These are phyloP conservation scores for Blastobotrys capitulatus DNA, from an alignment of 1,139 yeast species.

Conservation along the genomic window DNA sequence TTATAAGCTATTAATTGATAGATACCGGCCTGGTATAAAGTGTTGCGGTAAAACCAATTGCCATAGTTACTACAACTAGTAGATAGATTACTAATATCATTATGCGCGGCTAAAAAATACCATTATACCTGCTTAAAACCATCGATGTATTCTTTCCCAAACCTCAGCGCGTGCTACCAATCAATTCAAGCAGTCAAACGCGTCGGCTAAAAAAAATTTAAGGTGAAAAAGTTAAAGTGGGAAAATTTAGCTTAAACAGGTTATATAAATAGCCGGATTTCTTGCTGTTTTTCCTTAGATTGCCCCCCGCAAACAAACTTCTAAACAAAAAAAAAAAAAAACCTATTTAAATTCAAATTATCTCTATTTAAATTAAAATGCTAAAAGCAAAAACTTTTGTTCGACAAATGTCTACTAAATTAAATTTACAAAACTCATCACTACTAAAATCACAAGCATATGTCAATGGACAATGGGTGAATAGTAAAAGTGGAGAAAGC, in stretches of 20 bases:
- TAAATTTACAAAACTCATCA: conserved; percentile 46
- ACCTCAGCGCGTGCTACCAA: too few species aligned
- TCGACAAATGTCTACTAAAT: conserved; percentile 11
- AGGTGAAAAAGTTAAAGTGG: background rate
- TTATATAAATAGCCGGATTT: background rate
- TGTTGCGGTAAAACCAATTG: too few species aligned
- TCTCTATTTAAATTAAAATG: too few species aligned
- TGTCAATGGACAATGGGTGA: conserved; percentile 68
- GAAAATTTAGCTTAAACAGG: background rate
- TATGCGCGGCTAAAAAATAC: too few species aligned
- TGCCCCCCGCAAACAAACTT: background rate
- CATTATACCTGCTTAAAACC: too few species aligned
- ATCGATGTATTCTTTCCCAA: too few species aligned
- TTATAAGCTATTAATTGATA: too few species aligned
- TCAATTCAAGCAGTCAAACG: background rate
- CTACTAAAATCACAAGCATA: conserved; percentile 54
- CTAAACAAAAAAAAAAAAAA: too few species aligned
- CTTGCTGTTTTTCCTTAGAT: too few species aligned
- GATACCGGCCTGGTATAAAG: too few species aligned
- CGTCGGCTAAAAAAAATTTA: background rate
- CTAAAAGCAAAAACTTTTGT: background rate
- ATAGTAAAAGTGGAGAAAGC: conserved; percentile 44
- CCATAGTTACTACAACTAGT: too few species aligned
- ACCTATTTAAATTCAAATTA: background rate
- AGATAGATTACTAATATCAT: too few species aligned